Evolutionary conservation across 192 early-diverging fungal genomes (phyloP), one percentile per base, ranked within the genome.

Genomic region (Neocallimastix lanati): DNA sequence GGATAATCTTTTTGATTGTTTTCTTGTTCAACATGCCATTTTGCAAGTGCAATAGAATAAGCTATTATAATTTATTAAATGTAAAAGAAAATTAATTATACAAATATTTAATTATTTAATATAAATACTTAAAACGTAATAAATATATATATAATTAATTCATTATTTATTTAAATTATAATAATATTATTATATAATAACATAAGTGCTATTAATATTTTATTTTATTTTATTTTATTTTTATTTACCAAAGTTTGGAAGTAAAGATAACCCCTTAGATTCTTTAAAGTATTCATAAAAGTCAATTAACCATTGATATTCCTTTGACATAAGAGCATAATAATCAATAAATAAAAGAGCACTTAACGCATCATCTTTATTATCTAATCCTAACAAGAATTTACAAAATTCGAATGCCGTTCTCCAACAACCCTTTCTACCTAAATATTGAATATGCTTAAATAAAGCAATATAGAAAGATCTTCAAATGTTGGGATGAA

Each of bases 381-480:
- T 93, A 81, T 95, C 94, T 78, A 96, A 85, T 78, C 84, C 83
- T 80, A 89, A 82, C 38, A 94, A 85, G 15, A 93, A 84, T 85
- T 94, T 98, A 78, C 93, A 90, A 77, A 95, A 92, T 85, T 96
- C 96, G 81, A 96, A 92, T 28, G 93, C 91, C 28, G 96, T 98
- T 40, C 94, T 84, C 96, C 96, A 98, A 84, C 95, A 96, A 18
- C 96, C 95, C 77, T 93, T 87, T n/a, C 95, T 87, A 28, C 92
- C 88, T 81, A 96, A 81, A 81, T 92, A 95, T 83, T 92, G 90
- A 77, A 96, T 91, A 40, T 98, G 95, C 16, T 93, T 86, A 81
- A 92, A 93, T 29, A 98, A 79, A 1, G 93, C 94, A 80, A 96
- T 78, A 80, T 92, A 94, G 82, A 96, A 90, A 14, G 92, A 78